A percentile compares a stretch with the other conserved stretches of the same genome.
phyloP scores from a whole-genome alignment of 768 basidiomycete species.

The Tephrocybe sp. region DNA sequence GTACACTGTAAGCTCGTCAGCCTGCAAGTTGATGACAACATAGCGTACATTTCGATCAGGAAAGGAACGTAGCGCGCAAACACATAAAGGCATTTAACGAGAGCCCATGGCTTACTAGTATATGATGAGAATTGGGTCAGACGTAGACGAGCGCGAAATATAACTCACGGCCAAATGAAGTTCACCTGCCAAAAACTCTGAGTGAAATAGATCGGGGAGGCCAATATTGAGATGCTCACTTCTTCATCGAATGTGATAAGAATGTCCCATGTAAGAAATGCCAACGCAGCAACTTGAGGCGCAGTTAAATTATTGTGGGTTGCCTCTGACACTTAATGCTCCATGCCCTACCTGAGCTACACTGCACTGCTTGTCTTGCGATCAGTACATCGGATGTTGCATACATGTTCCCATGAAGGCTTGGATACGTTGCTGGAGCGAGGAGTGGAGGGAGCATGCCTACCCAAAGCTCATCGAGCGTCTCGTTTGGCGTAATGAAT shows the following conservation, averaged over 20 bases:
- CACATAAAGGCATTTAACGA: constrained; percentile 36
- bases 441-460: background rate
- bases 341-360: constrained; percentile 6
- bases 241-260: constrained; percentile 38
- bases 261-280: constrained; percentile 41
- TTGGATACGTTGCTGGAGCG: background rate
- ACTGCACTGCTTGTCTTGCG: constrained; percentile 5
- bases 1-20: background rate
- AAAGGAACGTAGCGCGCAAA: constrained; percentile 37
- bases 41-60: constrained; percentile 32
- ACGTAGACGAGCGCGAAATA: background rate
- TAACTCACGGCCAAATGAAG: constrained; percentile 40
- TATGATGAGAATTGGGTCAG: constrained; percentile 2
- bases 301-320: background rate
- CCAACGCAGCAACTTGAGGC: constrained; percentile 31
- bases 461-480: too few species aligned
- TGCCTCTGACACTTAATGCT: too few species aligned
- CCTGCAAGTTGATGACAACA: too few species aligned
- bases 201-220: background rate
- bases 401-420: background rate
- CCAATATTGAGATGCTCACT: constrained; percentile 20
- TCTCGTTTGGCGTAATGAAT: too few species aligned
- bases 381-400: background rate
- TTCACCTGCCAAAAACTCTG: too few species aligned
- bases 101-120: constrained; percentile 27